Evolutionary conservation across 1,139 yeast species (phyloP), one percentile per base, ranked within the genome.

Genomic region (Diutina mesorugosa): DNA sequence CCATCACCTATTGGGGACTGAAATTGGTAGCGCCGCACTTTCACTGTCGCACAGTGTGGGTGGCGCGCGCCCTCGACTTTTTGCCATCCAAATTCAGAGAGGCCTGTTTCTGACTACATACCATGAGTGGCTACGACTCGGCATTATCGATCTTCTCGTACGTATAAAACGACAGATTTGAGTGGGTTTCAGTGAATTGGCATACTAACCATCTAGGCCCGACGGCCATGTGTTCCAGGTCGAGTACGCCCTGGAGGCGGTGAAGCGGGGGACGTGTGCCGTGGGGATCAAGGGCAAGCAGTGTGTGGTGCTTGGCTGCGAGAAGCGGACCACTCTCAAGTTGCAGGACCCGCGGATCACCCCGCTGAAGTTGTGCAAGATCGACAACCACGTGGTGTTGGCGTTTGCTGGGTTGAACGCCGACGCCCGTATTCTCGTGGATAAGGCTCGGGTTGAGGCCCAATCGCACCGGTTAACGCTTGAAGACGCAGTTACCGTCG

Each of bases 171-270:
- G 45, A 45, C 7, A 7, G 21, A 8, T 29, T 51, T 28, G 28
- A 46, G 9, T 14, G 16, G 41, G 3, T 18, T n/a, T 14, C 30
- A 5, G 9, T 21, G 41, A 28, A 14, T 55, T 55, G 47, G 52
- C 56, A 29, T 67, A 69, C 72, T 53, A 57, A 53, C 58, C 16
- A 35, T 18, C 47, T 65, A 87, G 95, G 69, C 99, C 99, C 61
- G 99, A 93, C 74, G 99, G 99, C 62, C 97, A 93, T 70, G 97
- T 91, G 69, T 93, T 93, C 77, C 98, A 93, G 79, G 99, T 95
- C 54, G 99, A 93, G 73, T 93, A 93, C 67, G 99, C 99, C 35
- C 80, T 88, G 50, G 99, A 93, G 71, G 99, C 99, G 1, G 99
- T 93, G 57, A 93, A 93, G 70, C 82, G 98, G 72, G 99, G 99